phyloP scores from a whole-genome alignment of 2,329 filamentous ascomycete genomes.

The Thelonectria blattea region DNA sequence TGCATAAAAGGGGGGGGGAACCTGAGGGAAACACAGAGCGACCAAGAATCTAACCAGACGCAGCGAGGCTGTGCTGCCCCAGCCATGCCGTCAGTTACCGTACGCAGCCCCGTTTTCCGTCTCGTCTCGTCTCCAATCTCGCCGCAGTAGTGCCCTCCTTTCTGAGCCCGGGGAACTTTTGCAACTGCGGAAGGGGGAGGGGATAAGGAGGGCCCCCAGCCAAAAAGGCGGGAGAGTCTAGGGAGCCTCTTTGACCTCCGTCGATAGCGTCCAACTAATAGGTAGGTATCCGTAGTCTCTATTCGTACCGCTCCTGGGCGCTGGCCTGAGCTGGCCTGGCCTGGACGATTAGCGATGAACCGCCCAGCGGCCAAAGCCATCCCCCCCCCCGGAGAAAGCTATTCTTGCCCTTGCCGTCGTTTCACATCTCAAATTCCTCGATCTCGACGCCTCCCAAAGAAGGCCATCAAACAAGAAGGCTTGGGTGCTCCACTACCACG shows the following conservation, averaged over 20 bases:
- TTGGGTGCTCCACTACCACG: neutral
- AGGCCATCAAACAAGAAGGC: neutral
- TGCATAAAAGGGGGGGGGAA: conserved; percentile 14
- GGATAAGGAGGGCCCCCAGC: too few relatives aligned
- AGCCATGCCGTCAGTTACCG: neutral
- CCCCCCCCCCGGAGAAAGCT: neutral
- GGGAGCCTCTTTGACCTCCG: too few relatives aligned
- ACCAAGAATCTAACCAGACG: conserved; percentile 13
- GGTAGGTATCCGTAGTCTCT: too few relatives aligned
- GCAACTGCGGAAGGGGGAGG: neutral
- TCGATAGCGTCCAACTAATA: too few relatives aligned
- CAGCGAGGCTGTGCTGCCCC: conserved; percentile 20
- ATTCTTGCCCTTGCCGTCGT: neutral
- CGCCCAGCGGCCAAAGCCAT: neutral
- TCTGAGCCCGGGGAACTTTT: neutral
- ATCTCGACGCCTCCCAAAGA: neutral
- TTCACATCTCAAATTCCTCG: neutral
- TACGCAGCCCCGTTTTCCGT: neutral
- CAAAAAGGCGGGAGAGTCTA: too few relatives aligned
- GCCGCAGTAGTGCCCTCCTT: conserved; percentile 14
- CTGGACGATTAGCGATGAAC: neutral
- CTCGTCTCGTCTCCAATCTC: conserved; percentile 6
- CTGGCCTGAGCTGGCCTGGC: too few relatives aligned
- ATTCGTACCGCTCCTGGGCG: too few relatives aligned
- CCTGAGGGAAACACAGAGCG: neutral